Conservation (phyloP, 768 basidiomycete species). For the Saitozyma sp. region DNA sequence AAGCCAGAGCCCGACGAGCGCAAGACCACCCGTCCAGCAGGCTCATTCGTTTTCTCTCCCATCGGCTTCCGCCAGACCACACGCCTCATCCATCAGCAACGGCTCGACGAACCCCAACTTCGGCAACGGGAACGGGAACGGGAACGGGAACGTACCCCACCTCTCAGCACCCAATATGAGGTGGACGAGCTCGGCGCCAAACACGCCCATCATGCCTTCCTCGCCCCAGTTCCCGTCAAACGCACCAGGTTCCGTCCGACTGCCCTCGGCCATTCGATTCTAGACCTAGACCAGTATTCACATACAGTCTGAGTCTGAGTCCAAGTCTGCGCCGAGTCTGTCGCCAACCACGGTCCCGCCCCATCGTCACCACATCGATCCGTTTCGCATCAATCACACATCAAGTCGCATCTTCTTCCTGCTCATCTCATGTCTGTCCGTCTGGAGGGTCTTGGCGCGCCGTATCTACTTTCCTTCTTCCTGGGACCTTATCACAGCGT, state of each 20-base stretch:
- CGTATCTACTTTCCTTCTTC: too few species aligned
- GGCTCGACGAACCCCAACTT: too few species aligned
- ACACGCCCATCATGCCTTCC: slow-evolving; percentile 18
- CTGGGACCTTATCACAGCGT: too few species aligned
- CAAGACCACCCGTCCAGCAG: background rate
- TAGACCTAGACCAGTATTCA: background rate
- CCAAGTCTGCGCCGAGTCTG: background rate
- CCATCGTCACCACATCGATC: background rate
- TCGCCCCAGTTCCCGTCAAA: too few species aligned
- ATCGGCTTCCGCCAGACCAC: slow-evolving; percentile 8
- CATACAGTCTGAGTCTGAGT: background rate
- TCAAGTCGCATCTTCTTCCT: too few species aligned
- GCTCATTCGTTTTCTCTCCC: background rate
- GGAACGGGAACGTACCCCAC: too few species aligned
- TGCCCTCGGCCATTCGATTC: slow-evolving; percentile 29
- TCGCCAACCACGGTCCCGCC: background rate
- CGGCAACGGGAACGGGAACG: too few species aligned
- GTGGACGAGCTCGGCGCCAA: slow-evolving; percentile 30
- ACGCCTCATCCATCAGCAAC: slow-evolving; percentile 23
- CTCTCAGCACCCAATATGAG: slow-evolving; percentile 33
- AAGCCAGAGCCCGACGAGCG: background rate
- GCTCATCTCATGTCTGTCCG: too few species aligned
- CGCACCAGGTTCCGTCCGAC: slow-evolving; percentile 15
- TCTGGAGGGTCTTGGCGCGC: too few species aligned
- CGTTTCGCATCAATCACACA: too few species aligned